Evolutionary conservation across 2,329 filamentous ascomycete genomes (phyloP).

Genomic region (Spiromastix sp.): DNA sequence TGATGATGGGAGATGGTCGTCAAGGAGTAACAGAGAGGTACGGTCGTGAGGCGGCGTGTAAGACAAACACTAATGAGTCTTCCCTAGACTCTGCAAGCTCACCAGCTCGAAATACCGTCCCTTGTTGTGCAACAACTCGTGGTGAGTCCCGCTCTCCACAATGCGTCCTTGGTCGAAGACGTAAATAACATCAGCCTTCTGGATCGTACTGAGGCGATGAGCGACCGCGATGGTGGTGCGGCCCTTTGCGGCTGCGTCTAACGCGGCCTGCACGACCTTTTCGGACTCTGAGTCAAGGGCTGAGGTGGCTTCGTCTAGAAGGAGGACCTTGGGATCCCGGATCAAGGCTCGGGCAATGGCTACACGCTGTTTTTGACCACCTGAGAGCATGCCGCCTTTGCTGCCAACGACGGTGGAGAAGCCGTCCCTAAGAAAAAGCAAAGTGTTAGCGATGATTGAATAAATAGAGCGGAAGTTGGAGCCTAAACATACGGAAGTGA

Average conservation of each 20-base stretch:
- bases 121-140: slow-evolving; percentile 57
- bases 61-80: slow-evolving; percentile 26
- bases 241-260: slow-evolving; percentile 73
- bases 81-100: slow-evolving; percentile 67
- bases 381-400: slow-evolving; percentile 75
- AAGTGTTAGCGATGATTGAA: slow-evolving; percentile 17
- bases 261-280: slow-evolving; percentile 53
- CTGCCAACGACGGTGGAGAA: slow-evolving; percentile 78
- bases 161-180: slow-evolving; percentile 88
- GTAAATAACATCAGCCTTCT: slow-evolving; percentile 89
- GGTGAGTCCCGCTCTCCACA: slow-evolving; percentile 74
- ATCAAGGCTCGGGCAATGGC: slow-evolving; percentile 87
- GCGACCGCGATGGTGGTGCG: slow-evolving; percentile 91
- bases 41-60: neutral
- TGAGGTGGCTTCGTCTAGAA: slow-evolving; percentile 66
- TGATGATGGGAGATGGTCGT: neutral
- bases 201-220: slow-evolving; percentile 83
- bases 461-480: slow-evolving; percentile 4
- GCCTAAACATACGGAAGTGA: slow-evolving; percentile 53
- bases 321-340: slow-evolving; percentile 77
- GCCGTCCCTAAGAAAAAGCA: slow-evolving; percentile 49
- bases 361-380: slow-evolving; percentile 90
- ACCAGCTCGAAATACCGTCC: slow-evolving; percentile 71
- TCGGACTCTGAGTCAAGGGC: slow-evolving; percentile 41
- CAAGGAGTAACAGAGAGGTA: neutral